Evolutionary conservation across 2,329 filamentous ascomycete species (phyloP), one percentile per base, ranked within the genome.

Genomic region (Aspergillus flavus): DNA sequence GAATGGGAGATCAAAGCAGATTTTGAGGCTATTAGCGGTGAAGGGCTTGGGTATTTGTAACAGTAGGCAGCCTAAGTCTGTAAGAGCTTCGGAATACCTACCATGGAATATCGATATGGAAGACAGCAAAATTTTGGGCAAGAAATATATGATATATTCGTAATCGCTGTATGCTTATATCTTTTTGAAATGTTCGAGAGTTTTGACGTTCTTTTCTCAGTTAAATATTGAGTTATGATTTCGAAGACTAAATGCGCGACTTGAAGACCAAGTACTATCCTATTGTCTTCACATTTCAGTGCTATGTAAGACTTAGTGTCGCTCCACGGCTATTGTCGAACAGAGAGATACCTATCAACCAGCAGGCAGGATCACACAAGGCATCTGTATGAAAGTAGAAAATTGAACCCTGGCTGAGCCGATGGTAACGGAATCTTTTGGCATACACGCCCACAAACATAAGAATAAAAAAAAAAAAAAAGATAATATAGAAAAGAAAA

Each of bases 1-100:
- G 84, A 87, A 23, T 89, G 86, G 79, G 88, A 89, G 73, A 83
- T 94, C 68, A 84, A 89, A 72, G 87, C 83, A 1, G 91, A 95
- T 81, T 74, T 94, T 72, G 88, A 90, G 69, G 82, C 83, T 2
- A 77, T 91, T 34, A 84, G 85, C 21, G 91, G 89, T 69, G 84
- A 83, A 62, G 91, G 90, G 0, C 74, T 93, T 74, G 78, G 76
- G 16, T 80, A 79, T 69, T 64, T 80, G 50, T 80, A 63, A 72
- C 12, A 9, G 19, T n/a, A 32, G 32, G 9, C 19, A 32, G 19
- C n/a, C 16, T n/a, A 9, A n/a, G n/a, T n/a, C 30, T 9, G 6
- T 32, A 52, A 12, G 19, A 16, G 28, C 16, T 32, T 30, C 19
- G 4, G 28, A n/a, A 32, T 12, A 21, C n/a, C 28, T 32, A 26